These are phyloP conservation scores for Danielia oregonensis DNA, from an alignment of 805 yeast species.

Conservation along the genomic window DNA sequence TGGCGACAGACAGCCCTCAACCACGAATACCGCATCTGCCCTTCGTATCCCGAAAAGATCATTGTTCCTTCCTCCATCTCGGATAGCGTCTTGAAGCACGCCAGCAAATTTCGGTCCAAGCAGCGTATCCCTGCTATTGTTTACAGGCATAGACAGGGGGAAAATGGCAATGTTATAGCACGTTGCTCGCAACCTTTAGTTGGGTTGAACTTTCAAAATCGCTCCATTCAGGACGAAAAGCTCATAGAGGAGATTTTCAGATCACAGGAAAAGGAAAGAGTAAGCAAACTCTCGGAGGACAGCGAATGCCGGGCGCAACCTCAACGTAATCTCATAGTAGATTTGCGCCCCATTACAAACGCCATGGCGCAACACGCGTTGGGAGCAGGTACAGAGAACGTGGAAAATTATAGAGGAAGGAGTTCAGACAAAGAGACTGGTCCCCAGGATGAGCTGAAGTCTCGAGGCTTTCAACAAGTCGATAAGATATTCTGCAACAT, in stretches of 20 bases:
- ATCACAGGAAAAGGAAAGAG: slow-evolving; percentile 43
- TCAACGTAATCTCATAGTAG: slow-evolving; percentile 67
- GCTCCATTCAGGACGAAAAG: slow-evolving; percentile 90
- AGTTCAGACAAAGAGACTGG: slow-evolving; percentile 7
- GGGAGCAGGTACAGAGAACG: slow-evolving; percentile 96
- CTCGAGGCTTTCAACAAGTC: slow-evolving; percentile 26
- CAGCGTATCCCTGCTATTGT: slow-evolving; percentile 78
- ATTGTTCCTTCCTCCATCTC: slow-evolving; percentile 76
- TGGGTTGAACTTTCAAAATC: slow-evolving; percentile 72
- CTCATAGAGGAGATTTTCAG: slow-evolving; percentile 69
- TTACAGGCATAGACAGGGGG: slow-evolving; percentile 56
- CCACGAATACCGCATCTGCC: slow-evolving; percentile 58
- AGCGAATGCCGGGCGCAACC: slow-evolving; percentile 30
- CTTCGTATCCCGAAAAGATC: slow-evolving; percentile 67
- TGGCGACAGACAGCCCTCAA: slow-evolving; percentile 79
- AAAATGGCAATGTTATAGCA: slow-evolving; percentile 73
- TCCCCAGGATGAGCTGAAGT: not conserved
- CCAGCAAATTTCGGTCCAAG: slow-evolving; percentile 82
- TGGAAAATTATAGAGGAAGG: slow-evolving; percentile 69
- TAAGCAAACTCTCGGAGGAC: slow-evolving; percentile 13
- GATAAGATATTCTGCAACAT: slow-evolving; percentile 82
- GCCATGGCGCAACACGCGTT: slow-evolving; percentile 95
- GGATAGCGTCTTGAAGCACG: slow-evolving; percentile 78
- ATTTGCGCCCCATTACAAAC: slow-evolving; percentile 88
- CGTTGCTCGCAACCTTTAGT: slow-evolving; percentile 92